These are phyloP conservation scores for Colletotrichum lindemuthianum DNA, from an alignment of 2,329 filamentous ascomycete genomes.

Conservation along the genomic window DNA sequence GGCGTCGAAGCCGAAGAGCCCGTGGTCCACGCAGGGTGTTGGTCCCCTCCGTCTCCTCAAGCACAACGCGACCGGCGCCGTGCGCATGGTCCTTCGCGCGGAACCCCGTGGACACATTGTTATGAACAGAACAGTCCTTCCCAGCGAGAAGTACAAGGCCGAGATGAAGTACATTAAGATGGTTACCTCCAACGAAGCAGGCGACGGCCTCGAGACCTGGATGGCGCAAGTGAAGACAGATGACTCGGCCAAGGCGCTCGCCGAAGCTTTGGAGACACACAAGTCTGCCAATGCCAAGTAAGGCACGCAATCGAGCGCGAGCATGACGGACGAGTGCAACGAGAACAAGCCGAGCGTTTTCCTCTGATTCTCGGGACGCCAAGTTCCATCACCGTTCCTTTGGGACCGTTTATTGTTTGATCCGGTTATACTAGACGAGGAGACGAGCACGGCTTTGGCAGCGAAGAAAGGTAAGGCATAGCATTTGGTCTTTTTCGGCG, in stretches of 20 bases:
- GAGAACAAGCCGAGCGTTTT: slow-evolving; percentile 21
- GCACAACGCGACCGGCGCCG: slow-evolving; percentile 73
- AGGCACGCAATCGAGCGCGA: slow-evolving; percentile 11
- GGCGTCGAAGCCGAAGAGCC: slow-evolving; percentile 59
- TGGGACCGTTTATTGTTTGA: slow-evolving; percentile 14
- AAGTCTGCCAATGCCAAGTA: slow-evolving; percentile 67
- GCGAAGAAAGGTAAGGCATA: slow-evolving; percentile 35
- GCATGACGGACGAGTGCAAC: slow-evolving; percentile 15
- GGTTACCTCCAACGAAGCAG: slow-evolving; percentile 65
- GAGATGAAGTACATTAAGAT: slow-evolving; percentile 70
- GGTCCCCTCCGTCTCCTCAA: slow-evolving; percentile 79
- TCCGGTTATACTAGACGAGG: slow-evolving; percentile 32
- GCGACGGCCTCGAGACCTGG: slow-evolving; percentile 73
- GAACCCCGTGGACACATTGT: slow-evolving; percentile 79
- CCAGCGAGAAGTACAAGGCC: slow-evolving; percentile 70
- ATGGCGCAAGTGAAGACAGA: slow-evolving; percentile 76
- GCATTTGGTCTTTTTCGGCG: slow-evolving; percentile 30
- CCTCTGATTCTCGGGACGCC: not conserved
- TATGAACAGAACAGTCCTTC: slow-evolving; percentile 74
- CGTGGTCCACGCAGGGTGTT: slow-evolving; percentile 76
- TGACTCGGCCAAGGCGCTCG: slow-evolving; percentile 55
- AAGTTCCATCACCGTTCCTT: not conserved
- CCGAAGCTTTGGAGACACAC: slow-evolving; percentile 42
- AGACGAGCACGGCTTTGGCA: slow-evolving; percentile 12
- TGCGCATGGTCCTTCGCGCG: slow-evolving; percentile 77